A percentile compares a stretch with the other conserved stretches of the same genome.
These are phyloP conservation scores for Fusarium sp. DNA, from an alignment of 2,329 filamentous ascomycete genomes.

Conservation along the genomic window DNA sequence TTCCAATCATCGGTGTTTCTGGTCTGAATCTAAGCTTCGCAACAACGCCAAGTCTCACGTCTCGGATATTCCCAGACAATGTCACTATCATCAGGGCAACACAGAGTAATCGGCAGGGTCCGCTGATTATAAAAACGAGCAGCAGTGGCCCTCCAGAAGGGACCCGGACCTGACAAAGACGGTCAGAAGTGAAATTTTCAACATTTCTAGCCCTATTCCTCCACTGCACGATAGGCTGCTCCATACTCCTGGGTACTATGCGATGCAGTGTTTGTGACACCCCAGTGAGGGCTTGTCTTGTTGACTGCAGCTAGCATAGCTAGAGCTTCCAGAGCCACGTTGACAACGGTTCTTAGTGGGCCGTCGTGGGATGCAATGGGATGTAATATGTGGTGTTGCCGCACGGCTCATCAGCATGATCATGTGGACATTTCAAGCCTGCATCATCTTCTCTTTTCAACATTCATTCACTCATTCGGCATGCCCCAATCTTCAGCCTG, in stretches of 20 bases:
- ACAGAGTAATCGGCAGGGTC: slow-evolving; percentile 1
- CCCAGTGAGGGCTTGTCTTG: slow-evolving; percentile 15
- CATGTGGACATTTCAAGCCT: slow-evolving; percentile 10
- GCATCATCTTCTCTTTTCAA: background rate
- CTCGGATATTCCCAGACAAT: slow-evolving; percentile 15
- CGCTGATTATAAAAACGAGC: slow-evolving; percentile 23
- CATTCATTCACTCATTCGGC: background rate
- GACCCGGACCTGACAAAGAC: slow-evolving; percentile 7
- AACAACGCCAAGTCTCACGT: slow-evolving; percentile 25
- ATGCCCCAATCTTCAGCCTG: slow-evolving; percentile 8
- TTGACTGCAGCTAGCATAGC: background rate
- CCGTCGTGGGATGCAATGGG: background rate
- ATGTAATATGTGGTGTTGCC: background rate
- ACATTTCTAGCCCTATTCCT: slow-evolving; percentile 5
- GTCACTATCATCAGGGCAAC: slow-evolving; percentile 5
- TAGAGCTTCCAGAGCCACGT: slow-evolving; percentile 27
- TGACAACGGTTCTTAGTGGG: slow-evolving; percentile 30
- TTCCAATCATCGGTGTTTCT: slow-evolving; percentile 10
- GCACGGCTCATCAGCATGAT: slow-evolving; percentile 16
- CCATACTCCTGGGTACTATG: slow-evolving; percentile 1
- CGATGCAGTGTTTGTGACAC: slow-evolving; percentile 21
- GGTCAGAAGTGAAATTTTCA: slow-evolving; percentile 8
- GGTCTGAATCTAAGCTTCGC: slow-evolving; percentile 2
- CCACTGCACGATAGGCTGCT: slow-evolving; percentile 4
- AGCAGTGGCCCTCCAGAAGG: slow-evolving; percentile 1